phyloP scores from a whole-genome alignment of 805 yeast species.

The Groenewaldozyma salmanticensis region DNA sequence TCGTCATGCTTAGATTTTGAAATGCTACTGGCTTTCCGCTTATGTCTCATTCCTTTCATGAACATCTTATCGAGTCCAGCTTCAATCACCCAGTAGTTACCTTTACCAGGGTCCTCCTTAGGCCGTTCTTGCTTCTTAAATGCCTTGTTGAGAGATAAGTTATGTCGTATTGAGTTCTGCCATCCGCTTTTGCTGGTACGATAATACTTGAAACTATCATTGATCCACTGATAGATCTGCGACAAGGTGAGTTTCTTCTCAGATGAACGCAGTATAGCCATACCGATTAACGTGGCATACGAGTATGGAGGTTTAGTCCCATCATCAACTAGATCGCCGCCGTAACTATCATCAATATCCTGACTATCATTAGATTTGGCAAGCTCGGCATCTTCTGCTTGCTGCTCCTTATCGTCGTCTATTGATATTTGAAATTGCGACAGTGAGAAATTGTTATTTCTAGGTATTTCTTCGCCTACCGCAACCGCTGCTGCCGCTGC shows the following conservation, averaged over 20 bases:
- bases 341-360: not conserved
- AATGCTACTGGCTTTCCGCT: not conserved
- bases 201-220: conserved; percentile 75
- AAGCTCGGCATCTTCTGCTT: not conserved
- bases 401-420: not conserved
- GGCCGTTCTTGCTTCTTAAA: conserved; percentile 86
- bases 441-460: not conserved
- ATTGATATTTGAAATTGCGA: conserved; percentile 1
- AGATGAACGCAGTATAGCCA: conserved; percentile 81
- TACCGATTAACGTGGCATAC: conserved; percentile 86
- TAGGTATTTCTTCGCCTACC: too few relatives aligned
- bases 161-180: conserved; percentile 96
- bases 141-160: conserved; percentile 85
- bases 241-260: conserved; percentile 61
- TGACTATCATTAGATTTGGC: conserved; percentile 6
- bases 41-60: conserved; percentile 28
- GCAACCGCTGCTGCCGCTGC: too few relatives aligned
- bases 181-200: conserved; percentile 83
- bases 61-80: conserved; percentile 77
- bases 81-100: conserved; percentile 88
- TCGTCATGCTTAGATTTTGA: not conserved
- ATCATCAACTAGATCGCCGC: conserved; percentile 33
- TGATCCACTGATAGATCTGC: conserved; percentile 88
- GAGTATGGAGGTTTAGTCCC: conserved; percentile 85
- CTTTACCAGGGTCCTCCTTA: conserved; percentile 44